Conservation (phyloP, 306 rosid species). For the Dalbergia cultrata region DNA sequence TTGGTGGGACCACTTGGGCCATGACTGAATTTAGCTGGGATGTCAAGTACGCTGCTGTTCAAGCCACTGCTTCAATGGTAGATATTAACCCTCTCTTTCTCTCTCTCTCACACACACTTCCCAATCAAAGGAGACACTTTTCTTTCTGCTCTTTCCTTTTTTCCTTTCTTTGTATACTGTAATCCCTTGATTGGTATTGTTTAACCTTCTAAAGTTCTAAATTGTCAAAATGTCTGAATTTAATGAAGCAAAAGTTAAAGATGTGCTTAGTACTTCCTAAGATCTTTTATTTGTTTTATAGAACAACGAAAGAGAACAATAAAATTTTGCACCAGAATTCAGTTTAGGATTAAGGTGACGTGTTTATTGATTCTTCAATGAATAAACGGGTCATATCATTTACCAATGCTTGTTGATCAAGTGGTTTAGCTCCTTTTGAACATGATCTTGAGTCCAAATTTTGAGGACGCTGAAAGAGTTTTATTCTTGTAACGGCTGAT, state of each 20-base stretch:
- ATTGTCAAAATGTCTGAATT: not conserved
- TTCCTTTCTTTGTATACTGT: not conserved
- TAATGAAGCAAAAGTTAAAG: not conserved
- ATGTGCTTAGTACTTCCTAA: not conserved
- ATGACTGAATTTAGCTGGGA: conserved; percentile 89
- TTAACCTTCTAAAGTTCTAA: not conserved
- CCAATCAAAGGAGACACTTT: not conserved
- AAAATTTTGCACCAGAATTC: too few species aligned
- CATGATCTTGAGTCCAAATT: too few species aligned
- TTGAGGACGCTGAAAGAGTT: too few species aligned
- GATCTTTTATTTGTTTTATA: not conserved
- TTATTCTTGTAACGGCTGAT: too few species aligned
- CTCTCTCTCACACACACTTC: not conserved
- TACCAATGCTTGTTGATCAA: too few species aligned
- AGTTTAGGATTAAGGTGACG: too few species aligned
- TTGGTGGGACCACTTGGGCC: conserved; percentile 88
- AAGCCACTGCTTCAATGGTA: conserved; percentile 81
- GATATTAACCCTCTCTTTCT: not conserved
- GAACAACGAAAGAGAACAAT: too few species aligned
- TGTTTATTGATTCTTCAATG: too few species aligned
- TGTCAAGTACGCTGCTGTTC: conserved; percentile 77
- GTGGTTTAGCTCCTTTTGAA: too few species aligned
- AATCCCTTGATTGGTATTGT: not conserved
- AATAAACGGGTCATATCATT: too few species aligned
- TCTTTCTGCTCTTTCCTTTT: not conserved